A percentile compares a stretch with the other conserved stretches of the same genome.
Evolutionary conservation across 2,329 filamentous ascomycete species (phyloP).

Genomic region (Scedosporium minutisporum): DNA sequence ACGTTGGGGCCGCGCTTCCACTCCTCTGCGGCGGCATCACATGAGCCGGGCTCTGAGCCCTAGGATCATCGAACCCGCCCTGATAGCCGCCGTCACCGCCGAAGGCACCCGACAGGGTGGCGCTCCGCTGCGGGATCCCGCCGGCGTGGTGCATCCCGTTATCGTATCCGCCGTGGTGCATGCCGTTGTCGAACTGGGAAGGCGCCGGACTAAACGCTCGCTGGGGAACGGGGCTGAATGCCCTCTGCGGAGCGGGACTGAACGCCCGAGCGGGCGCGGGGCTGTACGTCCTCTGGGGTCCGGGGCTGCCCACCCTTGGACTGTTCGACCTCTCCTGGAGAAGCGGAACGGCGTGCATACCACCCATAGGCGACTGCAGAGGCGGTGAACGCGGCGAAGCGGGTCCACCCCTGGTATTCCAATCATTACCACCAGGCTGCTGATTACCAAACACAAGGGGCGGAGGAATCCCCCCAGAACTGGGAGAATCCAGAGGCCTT

Average conservation of each 20-base stretch:
- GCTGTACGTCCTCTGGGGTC: not conserved
- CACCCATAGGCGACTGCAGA: constrained; percentile 5
- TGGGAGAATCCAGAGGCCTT: not conserved
- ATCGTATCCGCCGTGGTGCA: not conserved
- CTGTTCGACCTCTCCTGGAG: not conserved
- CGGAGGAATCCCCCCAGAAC: too few relatives aligned
- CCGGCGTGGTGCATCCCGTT: not conserved
- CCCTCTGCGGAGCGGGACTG: not conserved
- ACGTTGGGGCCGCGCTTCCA: not conserved
- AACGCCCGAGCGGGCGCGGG: not conserved
- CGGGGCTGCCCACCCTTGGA: not conserved
- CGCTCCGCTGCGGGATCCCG: not conserved
- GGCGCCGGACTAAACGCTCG: not conserved
- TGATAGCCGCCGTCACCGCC: not conserved
- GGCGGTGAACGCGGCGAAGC: constrained; percentile 16
- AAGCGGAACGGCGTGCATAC: not conserved
- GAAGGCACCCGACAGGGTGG: not conserved
- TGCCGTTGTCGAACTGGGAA: not conserved
- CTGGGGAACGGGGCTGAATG: not conserved
- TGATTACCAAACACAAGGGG: not conserved
- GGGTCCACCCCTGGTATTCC: constrained; percentile 14
- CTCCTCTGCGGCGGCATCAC: constrained; percentile 1
- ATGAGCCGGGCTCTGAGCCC: not conserved
- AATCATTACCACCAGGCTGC: not conserved
- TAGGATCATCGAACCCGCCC: not conserved